A percentile compares a stretch with the other conserved stretches of the same genome.
Evolutionary conservation across 305 asterid genomes (phyloP).

Genomic region (Fraxinus xanthoxyloides): DNA sequence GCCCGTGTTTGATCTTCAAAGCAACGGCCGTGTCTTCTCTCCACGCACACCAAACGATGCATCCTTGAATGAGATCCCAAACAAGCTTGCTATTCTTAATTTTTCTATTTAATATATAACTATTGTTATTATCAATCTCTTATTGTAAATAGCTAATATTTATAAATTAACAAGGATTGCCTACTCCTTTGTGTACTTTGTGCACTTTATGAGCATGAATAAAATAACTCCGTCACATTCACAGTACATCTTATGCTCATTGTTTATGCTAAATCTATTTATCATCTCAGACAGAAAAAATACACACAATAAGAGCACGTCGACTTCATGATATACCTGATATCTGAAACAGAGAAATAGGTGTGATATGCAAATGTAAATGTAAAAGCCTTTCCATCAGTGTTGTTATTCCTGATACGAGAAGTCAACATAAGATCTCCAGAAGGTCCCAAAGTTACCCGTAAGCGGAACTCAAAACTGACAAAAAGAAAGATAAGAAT

Average conservation of each 20-base stretch:
- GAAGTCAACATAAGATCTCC: conserved; percentile 93
- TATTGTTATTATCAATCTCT: not conserved
- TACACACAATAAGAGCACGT: conserved; percentile 3
- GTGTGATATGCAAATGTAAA: conserved; percentile 94
- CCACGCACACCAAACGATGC: no score
- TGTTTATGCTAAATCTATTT: not conserved
- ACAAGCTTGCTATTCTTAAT: no score
- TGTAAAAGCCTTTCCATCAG: conserved; percentile 86
- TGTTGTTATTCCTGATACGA: conserved; percentile 83
- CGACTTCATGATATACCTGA: conserved; percentile 56
- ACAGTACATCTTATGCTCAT: not conserved
- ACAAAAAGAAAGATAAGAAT: conserved; percentile 17
- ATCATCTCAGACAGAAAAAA: conserved; percentile 13
- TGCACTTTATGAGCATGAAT: not conserved
- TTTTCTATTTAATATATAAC: no score
- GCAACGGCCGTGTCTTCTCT: no score
- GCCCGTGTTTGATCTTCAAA: no score
- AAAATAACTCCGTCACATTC: not conserved
- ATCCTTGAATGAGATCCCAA: no score
- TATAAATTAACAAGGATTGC: not conserved
- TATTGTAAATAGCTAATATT: not conserved
- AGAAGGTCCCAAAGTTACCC: conserved; percentile 76
- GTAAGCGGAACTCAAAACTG: conserved; percentile 89
- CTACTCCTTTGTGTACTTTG: not conserved
- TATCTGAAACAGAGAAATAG: conserved; percentile 88